phyloP scores from a whole-genome alignment of 441 rosid species.

The Isatis lusitanica region DNA sequence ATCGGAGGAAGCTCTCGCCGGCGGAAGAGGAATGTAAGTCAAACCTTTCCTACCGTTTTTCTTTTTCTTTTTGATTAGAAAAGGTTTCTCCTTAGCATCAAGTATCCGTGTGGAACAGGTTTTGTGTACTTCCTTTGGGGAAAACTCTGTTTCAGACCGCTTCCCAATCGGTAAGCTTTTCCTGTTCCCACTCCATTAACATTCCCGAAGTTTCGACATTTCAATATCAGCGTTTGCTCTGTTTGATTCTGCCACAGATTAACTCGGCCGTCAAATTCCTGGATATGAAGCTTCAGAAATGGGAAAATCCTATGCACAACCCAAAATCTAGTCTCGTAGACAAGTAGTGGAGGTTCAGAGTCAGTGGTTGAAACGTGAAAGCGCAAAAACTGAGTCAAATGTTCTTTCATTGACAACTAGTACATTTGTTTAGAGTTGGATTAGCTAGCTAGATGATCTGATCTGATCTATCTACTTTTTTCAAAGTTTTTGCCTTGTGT shows the following conservation, averaged over 20 bases:
- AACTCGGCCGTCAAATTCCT: slow-evolving; percentile 19
- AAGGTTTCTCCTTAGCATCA: background rate
- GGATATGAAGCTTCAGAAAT: slow-evolving; percentile 22
- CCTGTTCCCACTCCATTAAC: background rate
- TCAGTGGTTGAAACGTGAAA: no score
- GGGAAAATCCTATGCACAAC: slow-evolving; percentile 7
- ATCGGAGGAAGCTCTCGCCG: slow-evolving; percentile 60
- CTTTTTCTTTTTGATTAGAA: background rate
- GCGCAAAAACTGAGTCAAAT: no score
- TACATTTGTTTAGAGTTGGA: background rate
- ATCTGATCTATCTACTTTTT: background rate
- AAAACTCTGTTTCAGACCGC: slow-evolving; percentile 42
- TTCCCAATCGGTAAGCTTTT: slow-evolving; percentile 42
- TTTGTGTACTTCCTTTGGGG: slow-evolving; percentile 55
- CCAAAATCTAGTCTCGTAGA: background rate
- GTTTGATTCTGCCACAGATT: slow-evolving; percentile 5
- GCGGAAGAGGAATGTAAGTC: slow-evolving; percentile 66
- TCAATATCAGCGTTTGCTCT: background rate
- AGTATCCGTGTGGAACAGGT: slow-evolving; percentile 36
- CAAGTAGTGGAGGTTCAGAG: background rate
- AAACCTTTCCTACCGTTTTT: background rate
- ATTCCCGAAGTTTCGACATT: background rate
- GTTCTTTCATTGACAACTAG: no score
- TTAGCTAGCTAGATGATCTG: background rate
- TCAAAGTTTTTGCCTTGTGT: background rate